Base-by-base conservation (phyloP, 441 rosid species). In the Populus hybrid region DNA sequence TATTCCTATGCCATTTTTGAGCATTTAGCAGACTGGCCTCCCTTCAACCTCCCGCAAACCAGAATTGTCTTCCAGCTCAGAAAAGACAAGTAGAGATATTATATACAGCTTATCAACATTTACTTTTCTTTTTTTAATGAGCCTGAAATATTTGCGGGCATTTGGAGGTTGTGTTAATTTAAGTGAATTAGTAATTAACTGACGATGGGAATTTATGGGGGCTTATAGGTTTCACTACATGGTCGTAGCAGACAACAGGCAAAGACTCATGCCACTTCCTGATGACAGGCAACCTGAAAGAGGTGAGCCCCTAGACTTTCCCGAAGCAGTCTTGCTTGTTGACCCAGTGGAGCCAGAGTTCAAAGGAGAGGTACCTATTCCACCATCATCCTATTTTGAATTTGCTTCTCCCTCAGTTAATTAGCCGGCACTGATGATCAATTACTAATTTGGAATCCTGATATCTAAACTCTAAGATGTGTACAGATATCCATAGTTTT, bases 201-300 rank as follows among this genome's bases (percentile, higher is more conserved):
- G 6, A 53, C 61, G 0, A 0, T 18, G 61, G 2, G n/a, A 18
- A 16, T 16, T 50, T 50, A 4, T 1, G 19, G 61, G 61, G 61
- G 19, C 57, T 3, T 70, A 5, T 36, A 94, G 98, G 87, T 92
- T 94, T 83, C 90, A 82, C 7, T 91, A 92, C 79, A 92, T 93
- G 98, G 97, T 87, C 12, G 59, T 94, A 77, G 90, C 95, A 69
- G 95, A 94, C 82, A 87, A 94, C 79, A 87, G 97, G 75, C 97
- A 89, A 72, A 87, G 98, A 83, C 83, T 71, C 72, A 89, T 94
- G 98, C 97, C 98, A 0, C 81, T 90, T 7, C 97, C 97, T 2
- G 98, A 94, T 5, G 97, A 94, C 85, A 86, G 95, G 42, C 30
- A 21, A 6, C 87, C 89, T 3, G 83, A 77, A 73, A 86, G 97